Evolutionary conservation across 2,329 filamentous ascomycete species (phyloP), one percentile per base, ranked within the genome.

Genomic region (Exophiala sideris): DNA sequence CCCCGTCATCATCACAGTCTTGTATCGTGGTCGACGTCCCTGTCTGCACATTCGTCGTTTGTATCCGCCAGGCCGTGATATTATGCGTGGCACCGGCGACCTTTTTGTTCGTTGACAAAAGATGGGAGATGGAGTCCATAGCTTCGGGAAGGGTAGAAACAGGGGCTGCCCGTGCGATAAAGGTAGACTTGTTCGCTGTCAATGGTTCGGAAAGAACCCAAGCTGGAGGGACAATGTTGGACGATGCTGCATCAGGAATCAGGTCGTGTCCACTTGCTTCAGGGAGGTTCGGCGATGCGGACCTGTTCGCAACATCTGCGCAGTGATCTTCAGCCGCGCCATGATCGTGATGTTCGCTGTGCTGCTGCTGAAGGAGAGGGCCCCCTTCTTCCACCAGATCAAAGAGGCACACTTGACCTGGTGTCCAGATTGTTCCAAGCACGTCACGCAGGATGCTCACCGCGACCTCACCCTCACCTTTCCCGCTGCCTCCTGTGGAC

Each of bases 1-100:
- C 94, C 2, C 94, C 94, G 69, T 99, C 94, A 65, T 99, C 94
- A 65, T 99, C 89, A 67, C 87, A 96, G 71, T 99, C 94, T 70
- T 97, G 91, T 62, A 86, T 90, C 52, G 76, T 79, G 4, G 75
- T 73, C 0, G 71, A 64, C 3, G 71, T 66, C 0, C 81, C 82
- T 29, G 52, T 60, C 12, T 46, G 11, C 9, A 51, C 38, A 35
- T 51, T 47, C 9, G 35, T 34, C 14, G 21, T 24, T 47, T 46
- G 33, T 12, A 97, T 91, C 9, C 94, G 83, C 89, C 91, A 97
- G 1, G 92, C 92, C 16, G 87, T 91, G 67, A 99, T 96, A 70
- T 97, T 97, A 70, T 99, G 94, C 56, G 92, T 91, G 3, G 94
- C 94, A 44, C 80, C 77, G n/a, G 90, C 86, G 34, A 90, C 86